These are phyloP conservation scores for Fusarium citri DNA, from an alignment of 2,329 filamentous ascomycete genomes.

Conservation along the genomic window DNA sequence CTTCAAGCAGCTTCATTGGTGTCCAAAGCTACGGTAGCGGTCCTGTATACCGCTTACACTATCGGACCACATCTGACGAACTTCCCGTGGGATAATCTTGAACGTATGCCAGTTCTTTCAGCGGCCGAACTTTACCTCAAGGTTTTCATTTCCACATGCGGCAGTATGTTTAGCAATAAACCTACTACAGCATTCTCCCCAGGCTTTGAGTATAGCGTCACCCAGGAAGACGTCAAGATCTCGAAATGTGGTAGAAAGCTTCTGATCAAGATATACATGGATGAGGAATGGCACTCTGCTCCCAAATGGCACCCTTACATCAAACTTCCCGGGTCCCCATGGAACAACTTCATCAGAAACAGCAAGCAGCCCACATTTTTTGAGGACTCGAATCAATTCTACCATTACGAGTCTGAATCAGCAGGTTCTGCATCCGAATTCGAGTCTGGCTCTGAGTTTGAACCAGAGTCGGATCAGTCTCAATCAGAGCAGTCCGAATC, in stretches of 20 bases:
- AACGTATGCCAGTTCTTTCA: not conserved
- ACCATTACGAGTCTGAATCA: not conserved
- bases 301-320: slow-evolving; percentile 39
- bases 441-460: not conserved
- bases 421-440: not conserved
- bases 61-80: slow-evolving; percentile 28
- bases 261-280: slow-evolving; percentile 24
- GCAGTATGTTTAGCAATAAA: not conserved
- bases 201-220: slow-evolving; percentile 39
- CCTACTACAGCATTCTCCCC: not conserved
- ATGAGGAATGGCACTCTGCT: slow-evolving; percentile 17
- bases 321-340: slow-evolving; percentile 38
- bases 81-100: slow-evolving; percentile 8
- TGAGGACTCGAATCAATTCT: not conserved
- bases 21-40: slow-evolving; percentile 30
- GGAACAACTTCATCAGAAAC: slow-evolving; percentile 44
- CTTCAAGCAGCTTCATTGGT: slow-evolving; percentile 31
- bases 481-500: not conserved
- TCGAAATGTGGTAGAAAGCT: slow-evolving; percentile 31
- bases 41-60: slow-evolving; percentile 39
- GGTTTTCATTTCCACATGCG: slow-evolving; percentile 5
- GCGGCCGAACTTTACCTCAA: slow-evolving; percentile 11
- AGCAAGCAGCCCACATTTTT: slow-evolving; percentile 8
- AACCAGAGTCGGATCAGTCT: not conserved
- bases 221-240: slow-evolving; percentile 34